Evolutionary conservation across 2,329 filamentous ascomycete genomes (phyloP), one percentile per base, ranked within the genome.

Genomic region (Emydomyces testavorans): DNA sequence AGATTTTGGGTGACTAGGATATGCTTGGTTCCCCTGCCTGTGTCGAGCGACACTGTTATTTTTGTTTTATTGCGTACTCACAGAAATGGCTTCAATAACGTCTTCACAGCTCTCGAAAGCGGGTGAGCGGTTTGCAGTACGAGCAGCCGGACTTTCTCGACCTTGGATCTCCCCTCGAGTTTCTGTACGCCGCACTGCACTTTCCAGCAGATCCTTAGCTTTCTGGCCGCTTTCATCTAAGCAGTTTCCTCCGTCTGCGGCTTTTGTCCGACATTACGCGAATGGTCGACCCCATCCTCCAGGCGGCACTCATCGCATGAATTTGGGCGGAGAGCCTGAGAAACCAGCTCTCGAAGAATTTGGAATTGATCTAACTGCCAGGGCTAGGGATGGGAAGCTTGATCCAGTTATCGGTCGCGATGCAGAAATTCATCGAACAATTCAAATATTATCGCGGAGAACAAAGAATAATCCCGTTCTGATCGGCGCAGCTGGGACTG

Each of bases 391-490:
- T 41, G 92, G 92, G 34, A 95, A 94, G 62, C 75, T 98, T 2
- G 92, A 98, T 60, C 92, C 92, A 0, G 90, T 96, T 11, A 96
- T 98, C 60, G 92, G 92, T 16, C 77, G 92, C 63, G 89, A 95
- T 58, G 73, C 78, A 4, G 92, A 95, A 63, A 94, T 96, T 45
- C 86, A 94, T 60, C 76, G 92, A 42, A 94, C 89, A 0, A 95
- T 96, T 51, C 92, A 96, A 60, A 84, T 98, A 8, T 69, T 98
- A 1, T 95, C 89, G 13, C 75, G 92, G 53, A 76, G 92, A 52
- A 96, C 92, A 6, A 96, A 96, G 67, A 96, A 95, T 58, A 94
- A 94, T 56, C 90, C 90, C 0, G 89, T 95, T 0, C 71, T 95
- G n/a, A 94, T 95, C 50, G 90, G 90, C 52, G 82, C 80, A 39